These are phyloP conservation scores for Davidsoniella neocaledoniae DNA, from an alignment of 2,329 filamentous ascomycete species.

Conservation along the genomic window DNA sequence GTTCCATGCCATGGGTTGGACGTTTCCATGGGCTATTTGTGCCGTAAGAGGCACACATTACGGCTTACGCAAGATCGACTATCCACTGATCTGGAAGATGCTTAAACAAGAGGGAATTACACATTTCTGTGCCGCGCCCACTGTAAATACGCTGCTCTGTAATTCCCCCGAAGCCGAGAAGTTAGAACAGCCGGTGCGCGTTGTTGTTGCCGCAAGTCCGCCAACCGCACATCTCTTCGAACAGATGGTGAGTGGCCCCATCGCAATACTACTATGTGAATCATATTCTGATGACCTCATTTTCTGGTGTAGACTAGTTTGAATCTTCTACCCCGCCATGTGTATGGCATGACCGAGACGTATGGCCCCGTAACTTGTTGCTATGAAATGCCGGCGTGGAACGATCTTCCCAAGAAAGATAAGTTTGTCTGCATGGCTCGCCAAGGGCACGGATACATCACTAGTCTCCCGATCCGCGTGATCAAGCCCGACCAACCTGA, in stretches of 20 bases:
- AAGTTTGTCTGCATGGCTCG: slow-evolving; percentile 83
- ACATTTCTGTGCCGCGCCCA: slow-evolving; percentile 91
- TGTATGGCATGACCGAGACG: slow-evolving; percentile 77
- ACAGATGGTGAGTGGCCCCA: slow-evolving; percentile 49
- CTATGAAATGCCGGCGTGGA: slow-evolving; percentile 75
- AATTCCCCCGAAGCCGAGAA: slow-evolving; percentile 56
- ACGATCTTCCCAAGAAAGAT: slow-evolving; percentile 52
- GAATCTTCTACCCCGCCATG: slow-evolving; percentile 81
- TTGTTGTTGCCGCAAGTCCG: slow-evolving; percentile 85
- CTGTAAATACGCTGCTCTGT: slow-evolving; percentile 87
- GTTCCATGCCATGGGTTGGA: slow-evolving; percentile 61
- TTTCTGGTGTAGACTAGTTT: slow-evolving; percentile 27
- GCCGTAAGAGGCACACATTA: slow-evolving; percentile 89
- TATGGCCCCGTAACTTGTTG: slow-evolving; percentile 94
- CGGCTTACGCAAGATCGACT: slow-evolving; percentile 88
- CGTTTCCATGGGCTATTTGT: slow-evolving; percentile 84
- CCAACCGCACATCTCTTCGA: slow-evolving; percentile 83
- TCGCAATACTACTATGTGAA: not conserved
- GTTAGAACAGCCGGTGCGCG: slow-evolving; percentile 55
- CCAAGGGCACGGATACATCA: slow-evolving; percentile 83
- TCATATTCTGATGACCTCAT: not conserved
- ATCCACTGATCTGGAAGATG: slow-evolving; percentile 77
- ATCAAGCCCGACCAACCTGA: slow-evolving; percentile 63
- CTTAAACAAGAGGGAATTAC: slow-evolving; percentile 77
- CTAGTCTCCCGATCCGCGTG: slow-evolving; percentile 62